Percentiles rank a stretch among this genome's conserved stretches.
Evolutionary conservation across 352 stramenopile species (phyloP).

Genomic region (Phytopythium cucurbitacearum): DNA sequence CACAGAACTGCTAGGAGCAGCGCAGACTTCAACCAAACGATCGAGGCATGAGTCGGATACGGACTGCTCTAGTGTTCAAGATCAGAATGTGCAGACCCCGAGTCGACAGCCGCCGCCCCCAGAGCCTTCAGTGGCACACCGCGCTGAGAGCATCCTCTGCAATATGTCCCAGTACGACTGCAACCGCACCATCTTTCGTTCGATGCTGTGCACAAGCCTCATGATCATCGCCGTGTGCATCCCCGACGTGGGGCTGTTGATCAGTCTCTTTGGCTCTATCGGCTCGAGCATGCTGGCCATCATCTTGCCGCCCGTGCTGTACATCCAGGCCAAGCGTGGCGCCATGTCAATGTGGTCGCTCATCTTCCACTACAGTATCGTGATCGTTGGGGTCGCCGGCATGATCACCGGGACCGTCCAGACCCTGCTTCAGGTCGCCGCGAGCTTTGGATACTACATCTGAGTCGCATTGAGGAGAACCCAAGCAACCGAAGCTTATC

Average conservation of each 20-base stretch:
- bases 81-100: too few relatives aligned
- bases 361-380: constrained; percentile 41
- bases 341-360: constrained; percentile 32
- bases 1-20: too few relatives aligned
- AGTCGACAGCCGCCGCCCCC: too few relatives aligned
- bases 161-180: constrained; percentile 68
- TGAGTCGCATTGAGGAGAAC: too few relatives aligned
- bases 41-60: too few relatives aligned
- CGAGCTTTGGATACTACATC: constrained; percentile 13
- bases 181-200: constrained; percentile 75
- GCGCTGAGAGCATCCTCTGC: constrained; percentile 41
- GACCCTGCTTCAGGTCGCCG: constrained; percentile 42
- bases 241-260: constrained; percentile 64
- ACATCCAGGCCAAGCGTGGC: constrained; percentile 34
- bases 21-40: too few relatives aligned
- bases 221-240: constrained; percentile 76
- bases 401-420: constrained; percentile 68
- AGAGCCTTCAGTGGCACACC: constrained; percentile 7
- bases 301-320: constrained; percentile 67
- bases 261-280: constrained; percentile 76
- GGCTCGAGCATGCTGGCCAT: constrained; percentile 80
- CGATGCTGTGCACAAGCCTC: constrained; percentile 73
- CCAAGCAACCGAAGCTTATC: too few relatives aligned
- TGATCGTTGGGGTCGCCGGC: constrained; percentile 46
- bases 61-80: too few relatives aligned